Evolutionary conservation across 2,329 filamentous ascomycete species (phyloP), one percentile per base, ranked within the genome.

Genomic region (Fusarium lateritium): DNA sequence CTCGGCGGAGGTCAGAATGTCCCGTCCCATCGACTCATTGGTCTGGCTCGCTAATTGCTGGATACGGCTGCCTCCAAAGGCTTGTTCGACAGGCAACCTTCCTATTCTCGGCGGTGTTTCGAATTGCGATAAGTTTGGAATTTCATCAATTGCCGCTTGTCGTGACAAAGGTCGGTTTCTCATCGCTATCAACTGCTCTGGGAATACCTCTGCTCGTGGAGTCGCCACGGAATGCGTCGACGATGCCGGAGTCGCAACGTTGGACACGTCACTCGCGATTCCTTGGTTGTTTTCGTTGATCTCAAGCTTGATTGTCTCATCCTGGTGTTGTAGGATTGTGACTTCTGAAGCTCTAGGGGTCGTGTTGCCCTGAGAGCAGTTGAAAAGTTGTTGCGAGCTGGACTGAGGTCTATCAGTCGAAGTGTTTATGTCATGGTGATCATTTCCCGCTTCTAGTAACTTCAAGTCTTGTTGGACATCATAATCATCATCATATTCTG

Each of bases 1-100:
- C 60, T 97, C 92, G 11, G 90, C 87, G 5, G 88, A 89, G 68
- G 88, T 90, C 45, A 97, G 84, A 71, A 88, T 93, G 52, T 92
- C 87, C 38, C 88, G 79, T 3, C 79, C 76, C 2, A 76, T 75
- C 9, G 54, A 33, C 14, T 57, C 55, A 17, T 39, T 33, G 9
- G 19, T 50, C 4, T 65, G 64, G 14, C 26, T 50, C 7, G 40
- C 22, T 11, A 42, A 21, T 11, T 24, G 56, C 7, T 62, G 68
- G 7, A 47, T 15, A 22, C 51, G 56, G 11, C 39, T 51, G 21
- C 62, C 54, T n/a, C 54, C 51, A 17, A 58, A 36, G n/a, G 19
- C n/a, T 26, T 56, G 65, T 38, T 62, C 56, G 22, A 26, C 7
- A 17, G 43, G 31, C 7, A 13, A 7, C 15, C 49, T 53, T 11